Base-by-base conservation (phyloP, 306 rosid species). In the Quercus bicolor region DNA sequence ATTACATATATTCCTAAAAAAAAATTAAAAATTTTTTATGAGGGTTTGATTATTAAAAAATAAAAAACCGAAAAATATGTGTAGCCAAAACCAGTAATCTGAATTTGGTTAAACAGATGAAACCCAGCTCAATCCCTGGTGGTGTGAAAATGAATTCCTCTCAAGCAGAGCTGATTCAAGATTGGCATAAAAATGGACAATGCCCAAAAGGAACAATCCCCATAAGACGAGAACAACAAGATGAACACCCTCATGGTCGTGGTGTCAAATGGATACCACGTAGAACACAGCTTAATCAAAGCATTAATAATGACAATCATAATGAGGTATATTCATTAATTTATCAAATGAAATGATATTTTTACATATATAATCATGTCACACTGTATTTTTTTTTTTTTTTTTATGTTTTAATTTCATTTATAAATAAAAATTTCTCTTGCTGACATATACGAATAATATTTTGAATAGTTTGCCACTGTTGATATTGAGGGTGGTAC, bases 181-280 rank as follows among this genome's bases (percentile, higher is more conserved):
- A 9, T 19, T 78, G 83, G 86, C 55, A 14, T 31, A 16, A 10
- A 29, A 48, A 69, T 59, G 86, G 68, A 57, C 75, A 78, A 56
- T 74, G 86, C 71, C 83, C 80, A 0, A 40, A 74, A 19, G 69
- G 86, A 48, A 73, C 80, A 60, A 74, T 83, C 21, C 86, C 83
- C 33, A 83, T 83, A 18, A 15, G 60, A 57, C 77, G 55, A 26
- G 5, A 21, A 31, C 73, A 13, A 2, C 59, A 40, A 21, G 43
- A 37, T 23, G 62, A 20, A 7, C 9, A 2, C 56, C 51, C 12
- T 43, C 24, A 19, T 11, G 26, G 40, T 20, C 15, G 24, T 34
- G n/a, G 18, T 21, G 37, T 33, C 37, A 33, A 33, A 33, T 19
- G 7, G 20, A 10, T 37, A 12, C 19, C 3, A 15, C 7, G 0